phyloP scores from a whole-genome alignment of 2,329 filamentous ascomycete species.

The Stachybotrys echinatus region DNA sequence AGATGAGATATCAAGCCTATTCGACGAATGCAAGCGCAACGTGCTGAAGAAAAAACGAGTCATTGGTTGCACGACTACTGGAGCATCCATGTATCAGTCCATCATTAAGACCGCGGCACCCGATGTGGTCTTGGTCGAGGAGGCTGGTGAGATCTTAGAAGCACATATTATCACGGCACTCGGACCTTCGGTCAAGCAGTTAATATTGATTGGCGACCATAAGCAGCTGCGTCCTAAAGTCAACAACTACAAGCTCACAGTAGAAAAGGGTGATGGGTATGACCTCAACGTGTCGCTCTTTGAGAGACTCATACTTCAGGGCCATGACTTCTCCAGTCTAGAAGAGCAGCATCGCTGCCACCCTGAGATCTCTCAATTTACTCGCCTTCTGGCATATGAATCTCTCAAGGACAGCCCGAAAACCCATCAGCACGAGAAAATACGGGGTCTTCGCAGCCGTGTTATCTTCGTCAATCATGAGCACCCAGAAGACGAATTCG shows the following conservation, averaged over 20 bases:
- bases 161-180: conserved; percentile 57
- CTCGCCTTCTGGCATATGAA: conserved; percentile 56
- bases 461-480: conserved; percentile 65
- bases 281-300: conserved; percentile 65
- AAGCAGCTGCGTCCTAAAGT: conserved; percentile 66
- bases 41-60: conserved; percentile 51
- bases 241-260: conserved; percentile 52
- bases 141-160: conserved; percentile 70
- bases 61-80: conserved; percentile 68
- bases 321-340: conserved; percentile 48
- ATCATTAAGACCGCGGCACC: conserved; percentile 49
- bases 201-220: conserved; percentile 70
- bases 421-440: conserved; percentile 37
- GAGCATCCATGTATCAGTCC: conserved; percentile 55
- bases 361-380: conserved; percentile 58
- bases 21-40: conserved; percentile 32
- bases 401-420: conserved; percentile 49
- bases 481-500: conserved; percentile 42
- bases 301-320: conserved; percentile 57
- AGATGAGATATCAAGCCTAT: conserved; percentile 34
- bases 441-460: conserved; percentile 53
- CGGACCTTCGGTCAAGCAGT: conserved; percentile 48
- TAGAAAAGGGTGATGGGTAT: conserved; percentile 61
- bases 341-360: conserved; percentile 62
- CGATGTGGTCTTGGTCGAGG: conserved; percentile 62